A percentile compares a stretch with the other conserved stretches of the same genome.
Evolutionary conservation across 768 basidiomycete genomes (phyloP).

Genomic region (Amylocystis lapponica): DNA sequence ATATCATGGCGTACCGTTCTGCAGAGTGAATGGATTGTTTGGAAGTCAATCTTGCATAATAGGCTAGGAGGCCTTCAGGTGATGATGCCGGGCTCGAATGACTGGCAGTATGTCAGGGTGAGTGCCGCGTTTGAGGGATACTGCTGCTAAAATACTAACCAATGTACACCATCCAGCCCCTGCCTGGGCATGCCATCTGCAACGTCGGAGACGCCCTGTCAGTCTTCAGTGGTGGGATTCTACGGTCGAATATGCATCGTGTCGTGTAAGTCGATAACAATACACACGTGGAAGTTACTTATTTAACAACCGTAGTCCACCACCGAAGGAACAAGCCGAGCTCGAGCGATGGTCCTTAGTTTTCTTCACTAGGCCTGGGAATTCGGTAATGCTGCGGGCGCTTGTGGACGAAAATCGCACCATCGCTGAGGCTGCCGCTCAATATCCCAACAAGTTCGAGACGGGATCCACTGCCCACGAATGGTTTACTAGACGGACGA

Average conservation of each 20-base stretch:
- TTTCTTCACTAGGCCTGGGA: constrained; percentile 60
- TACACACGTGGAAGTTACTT: no score
- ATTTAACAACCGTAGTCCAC: constrained; percentile 36
- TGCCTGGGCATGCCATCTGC: constrained; percentile 30
- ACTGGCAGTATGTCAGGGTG: constrained; percentile 66
- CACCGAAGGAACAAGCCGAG: constrained; percentile 50
- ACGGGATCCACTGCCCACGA: constrained; percentile 32
- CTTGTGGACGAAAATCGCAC: constrained; percentile 44
- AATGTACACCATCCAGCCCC: constrained; percentile 18
- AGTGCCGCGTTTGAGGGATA: no score
- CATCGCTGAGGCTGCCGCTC: constrained; percentile 39
- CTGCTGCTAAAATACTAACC: not conserved
- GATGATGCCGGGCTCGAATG: constrained; percentile 49
- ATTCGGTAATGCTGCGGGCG: constrained; percentile 45
- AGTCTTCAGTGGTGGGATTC: constrained; percentile 58
- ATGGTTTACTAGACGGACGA: constrained; percentile 38
- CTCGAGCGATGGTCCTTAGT: constrained; percentile 62
- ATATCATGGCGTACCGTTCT: not conserved
- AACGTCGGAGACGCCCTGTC: constrained; percentile 50
- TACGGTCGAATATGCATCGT: constrained; percentile 62
- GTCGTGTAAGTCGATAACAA: constrained; percentile 28
- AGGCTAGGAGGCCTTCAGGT: constrained; percentile 66
- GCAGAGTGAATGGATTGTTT: not conserved
- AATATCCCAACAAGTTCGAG: constrained; percentile 31
- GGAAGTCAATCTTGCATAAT: constrained; percentile 61